Percentiles rank a stretch among this genome's conserved stretches.
Evolutionary conservation across 148 eudicot species (phyloP).

Genomic region (Spergularia bocconei): DNA sequence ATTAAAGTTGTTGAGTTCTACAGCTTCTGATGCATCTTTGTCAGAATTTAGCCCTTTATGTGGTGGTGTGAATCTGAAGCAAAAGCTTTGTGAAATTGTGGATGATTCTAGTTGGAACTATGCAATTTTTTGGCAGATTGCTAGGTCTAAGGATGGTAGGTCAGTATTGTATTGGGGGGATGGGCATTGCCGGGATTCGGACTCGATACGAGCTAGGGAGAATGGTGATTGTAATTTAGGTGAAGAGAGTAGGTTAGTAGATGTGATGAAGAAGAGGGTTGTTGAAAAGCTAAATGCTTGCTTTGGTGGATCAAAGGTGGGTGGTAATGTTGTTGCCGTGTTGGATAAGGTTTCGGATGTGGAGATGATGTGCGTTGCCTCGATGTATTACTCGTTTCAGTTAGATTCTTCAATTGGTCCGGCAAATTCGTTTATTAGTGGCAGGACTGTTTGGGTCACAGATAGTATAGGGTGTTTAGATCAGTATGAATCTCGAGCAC

Average conservation of each 20-base stretch:
- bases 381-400: slow-evolving; percentile 71
- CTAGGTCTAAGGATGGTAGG: slow-evolving; percentile 61
- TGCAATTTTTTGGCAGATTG: slow-evolving; percentile 82
- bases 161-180: slow-evolving; percentile 91
- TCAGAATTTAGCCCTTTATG: slow-evolving; percentile 41
- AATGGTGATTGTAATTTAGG: slow-evolving; percentile 25
- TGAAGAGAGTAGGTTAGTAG: slow-evolving; percentile 12
- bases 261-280: slow-evolving; percentile 45
- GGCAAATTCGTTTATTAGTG: slow-evolving; percentile 62
- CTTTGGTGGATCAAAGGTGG: slow-evolving; percentile 53
- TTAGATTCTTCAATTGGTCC: slow-evolving; percentile 72
- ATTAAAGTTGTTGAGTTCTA: slow-evolving; percentile 50
- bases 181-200: slow-evolving; percentile 58
- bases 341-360: slow-evolving; percentile 66
- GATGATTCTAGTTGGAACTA: slow-evolving; percentile 78
- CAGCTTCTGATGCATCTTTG: slow-evolving; percentile 36
- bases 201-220: slow-evolving; percentile 24
- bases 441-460: slow-evolving; percentile 67
- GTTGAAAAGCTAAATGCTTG: slow-evolving; percentile 63
- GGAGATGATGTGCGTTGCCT: slow-evolving; percentile 74
- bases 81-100: slow-evolving; percentile 57
- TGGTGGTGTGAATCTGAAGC: slow-evolving; percentile 54
- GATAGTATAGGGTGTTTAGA: slow-evolving; percentile 51
- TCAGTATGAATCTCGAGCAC: slow-evolving; percentile 64
- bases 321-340: slow-evolving; percentile 33